Conservation (phyloP, 108 stramenopile species). For the Pseudonitzschia pungens region DNA sequence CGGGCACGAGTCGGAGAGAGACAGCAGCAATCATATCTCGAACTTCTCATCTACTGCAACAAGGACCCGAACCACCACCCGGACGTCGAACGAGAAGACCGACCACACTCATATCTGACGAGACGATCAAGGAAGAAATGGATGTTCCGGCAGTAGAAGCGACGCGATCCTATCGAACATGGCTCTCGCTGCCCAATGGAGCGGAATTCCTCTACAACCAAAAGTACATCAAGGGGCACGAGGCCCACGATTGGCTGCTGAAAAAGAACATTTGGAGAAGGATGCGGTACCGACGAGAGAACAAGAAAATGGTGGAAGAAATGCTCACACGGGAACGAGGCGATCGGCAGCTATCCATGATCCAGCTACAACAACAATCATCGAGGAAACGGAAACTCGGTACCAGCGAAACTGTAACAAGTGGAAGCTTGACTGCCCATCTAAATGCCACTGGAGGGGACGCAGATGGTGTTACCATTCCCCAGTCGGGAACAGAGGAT, state of each 20-base stretch:
- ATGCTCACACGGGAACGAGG: constrained; percentile 20
- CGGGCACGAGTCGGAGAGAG: not conserved
- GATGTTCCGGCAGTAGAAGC: constrained; percentile 67
- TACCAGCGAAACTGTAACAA: not conserved
- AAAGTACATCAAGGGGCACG: constrained; percentile 76
- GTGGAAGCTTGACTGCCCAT: not conserved
- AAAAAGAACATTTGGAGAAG: constrained; percentile 89
- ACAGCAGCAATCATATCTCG: constrained; percentile 2
- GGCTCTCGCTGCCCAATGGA: constrained; percentile 61
- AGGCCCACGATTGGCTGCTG: constrained; percentile 84
- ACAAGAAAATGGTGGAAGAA: constrained; percentile 64
- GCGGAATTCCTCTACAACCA: constrained; percentile 80
- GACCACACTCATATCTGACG: constrained; percentile 13
- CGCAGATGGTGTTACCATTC: not conserved
- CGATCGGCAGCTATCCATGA: not conserved
- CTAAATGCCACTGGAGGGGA: not conserved
- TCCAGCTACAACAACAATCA: constrained; percentile 2
- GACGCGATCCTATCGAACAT: constrained; percentile 75
- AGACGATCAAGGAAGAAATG: constrained; percentile 11
- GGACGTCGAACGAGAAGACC: constrained; percentile 4
- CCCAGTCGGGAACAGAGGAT: not conserved
- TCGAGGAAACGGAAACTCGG: not conserved
- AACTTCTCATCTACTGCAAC: constrained; percentile 2
- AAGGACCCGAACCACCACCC: not conserved
- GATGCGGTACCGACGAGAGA: constrained; percentile 88